Evolutionary conservation across 2,329 filamentous ascomycete genomes (phyloP), one percentile per base, ranked within the genome.

Genomic region (Juglanconis sp.): DNA sequence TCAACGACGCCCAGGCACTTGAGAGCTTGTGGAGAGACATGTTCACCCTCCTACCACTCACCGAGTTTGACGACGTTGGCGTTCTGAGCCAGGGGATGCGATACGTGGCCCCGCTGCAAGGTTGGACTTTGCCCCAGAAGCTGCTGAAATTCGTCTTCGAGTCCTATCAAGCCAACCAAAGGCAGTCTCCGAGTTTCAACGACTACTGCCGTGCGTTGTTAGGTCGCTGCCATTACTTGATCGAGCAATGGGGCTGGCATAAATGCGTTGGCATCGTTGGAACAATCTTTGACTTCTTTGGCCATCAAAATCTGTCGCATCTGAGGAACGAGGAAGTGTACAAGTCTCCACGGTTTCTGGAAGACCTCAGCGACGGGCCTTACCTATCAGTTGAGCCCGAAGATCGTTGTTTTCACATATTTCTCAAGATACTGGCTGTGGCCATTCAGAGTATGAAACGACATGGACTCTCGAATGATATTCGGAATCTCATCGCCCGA

Each of bases 231-330:
- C 81, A 88, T 67, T 82, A 83, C 67, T 77, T 89, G 9, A 82
- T 88, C 51, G 76, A 81, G 60, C 81, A 86, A 69, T 90, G 87
- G 87, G 84, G 84, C 4, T 89, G 87, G 87, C 76, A 76, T 42
- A 83, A 77, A 62, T 84, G 81, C 65, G 82, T 80, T 51, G 74
- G 78, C 10, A 77, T 88, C 13, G 74, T 88, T 36, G 84, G 86
- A 1, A 76, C 80, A 1, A 80, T 89, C 3, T 89, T 89, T 63
- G 86, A 89, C 70, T 89, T 88, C 67, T 89, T 89, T 65, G 86
- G 85, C 9, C 81, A 81, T 2, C 83, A 86, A 63, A 79, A 83
- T 50, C 77, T 89, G 10, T 79, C 80, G 2, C 83, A 89, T 69
- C 69, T 90, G 47, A 81, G 84, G 42, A 88, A 89, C 61, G 87